phyloP scores from a whole-genome alignment of 2,329 filamentous ascomycete species.

The Calonectria leucothoes region DNA sequence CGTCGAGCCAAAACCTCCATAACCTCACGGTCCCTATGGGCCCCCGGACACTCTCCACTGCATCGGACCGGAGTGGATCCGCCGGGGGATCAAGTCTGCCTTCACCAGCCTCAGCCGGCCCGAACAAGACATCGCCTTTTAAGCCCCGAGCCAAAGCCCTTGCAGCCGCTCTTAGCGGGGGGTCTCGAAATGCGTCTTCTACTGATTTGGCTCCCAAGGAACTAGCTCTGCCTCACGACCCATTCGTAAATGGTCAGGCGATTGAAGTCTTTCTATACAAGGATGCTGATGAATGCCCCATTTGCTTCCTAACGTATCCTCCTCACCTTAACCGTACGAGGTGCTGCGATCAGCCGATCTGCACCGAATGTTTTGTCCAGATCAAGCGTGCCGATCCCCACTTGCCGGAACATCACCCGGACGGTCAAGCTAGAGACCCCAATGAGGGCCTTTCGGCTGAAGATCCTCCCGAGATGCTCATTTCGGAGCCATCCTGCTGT shows the following conservation, averaged over 20 bases:
- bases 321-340: slow-evolving; percentile 93
- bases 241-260: slow-evolving; percentile 93
- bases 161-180: slow-evolving; percentile 79
- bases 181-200: slow-evolving; percentile 79
- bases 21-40: slow-evolving; percentile 84
- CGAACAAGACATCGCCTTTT: slow-evolving; percentile 68
- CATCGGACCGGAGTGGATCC: slow-evolving; percentile 76
- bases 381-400: slow-evolving; percentile 96
- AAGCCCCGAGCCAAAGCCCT: slow-evolving; percentile 90
- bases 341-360: slow-evolving; percentile 96
- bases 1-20: slow-evolving; percentile 68
- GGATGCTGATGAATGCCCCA: slow-evolving; percentile 89
- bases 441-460: slow-evolving; percentile 56
- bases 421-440: slow-evolving; percentile 52
- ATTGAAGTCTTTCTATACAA: slow-evolving; percentile 96
- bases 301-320: slow-evolving; percentile 96
- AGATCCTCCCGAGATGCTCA: slow-evolving; percentile 72
- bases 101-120: slow-evolving; percentile 57
- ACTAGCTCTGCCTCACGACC: slow-evolving; percentile 82
- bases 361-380: slow-evolving; percentile 98
- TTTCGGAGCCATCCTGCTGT: slow-evolving; percentile 91
- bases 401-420: slow-evolving; percentile 81
- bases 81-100: slow-evolving; percentile 66
- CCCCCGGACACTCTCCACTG: slow-evolving; percentile 79
- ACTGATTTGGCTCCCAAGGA: slow-evolving; percentile 82